Evolutionary conservation across 179 eudicot genomes (phyloP), one percentile per base, ranked within the genome.

Genomic region (Amaranthus tricolor): DNA sequence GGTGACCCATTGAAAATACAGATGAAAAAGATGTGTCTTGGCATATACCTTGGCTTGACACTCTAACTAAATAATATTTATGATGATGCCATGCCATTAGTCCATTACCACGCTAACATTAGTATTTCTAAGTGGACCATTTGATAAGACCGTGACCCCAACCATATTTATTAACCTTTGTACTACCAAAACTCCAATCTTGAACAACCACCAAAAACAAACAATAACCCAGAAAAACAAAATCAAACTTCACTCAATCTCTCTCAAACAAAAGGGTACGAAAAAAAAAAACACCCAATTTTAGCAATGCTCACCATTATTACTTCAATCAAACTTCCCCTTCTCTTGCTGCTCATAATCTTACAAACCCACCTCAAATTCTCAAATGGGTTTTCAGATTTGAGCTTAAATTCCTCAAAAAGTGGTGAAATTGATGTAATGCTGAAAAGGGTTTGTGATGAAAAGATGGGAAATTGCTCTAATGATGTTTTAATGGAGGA

Each of bases 371-470:
- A 80, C 70, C 49, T 87, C 77, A 70, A 19, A 76, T 16, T 80
- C 60, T 90, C 89, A 62, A 76, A 70, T 66, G 89, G 89, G 80
- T 72, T 70, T 17, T 78, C 92, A 56, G 55, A 76, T 81, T 58
- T 76, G 63, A 76, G 76, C 77, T 82, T 74, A 52, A 78, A 74
- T 77, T 61, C 87, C 49, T 65, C 72, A 15, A 74, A 79, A 80
- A 65, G 70, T 61, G 62, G 71, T 49, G 84, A 85, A 57, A 58
- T 84, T 59, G 83, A 70, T 50, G 77, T 74, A 63, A 79, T 80
- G 76, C 72, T 50, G 78, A 83, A 65, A 15, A 73, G 82, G 82
- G 86, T 71, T 72, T 85, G 89, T 68, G 84, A 70, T 24, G 82
- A 77, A 48, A 84, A 76, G 62, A 12, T 80, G 0, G 82, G 65